Base-by-base conservation (phyloP, 805 yeast genomes). In the Saccharomyces paradoxus region DNA sequence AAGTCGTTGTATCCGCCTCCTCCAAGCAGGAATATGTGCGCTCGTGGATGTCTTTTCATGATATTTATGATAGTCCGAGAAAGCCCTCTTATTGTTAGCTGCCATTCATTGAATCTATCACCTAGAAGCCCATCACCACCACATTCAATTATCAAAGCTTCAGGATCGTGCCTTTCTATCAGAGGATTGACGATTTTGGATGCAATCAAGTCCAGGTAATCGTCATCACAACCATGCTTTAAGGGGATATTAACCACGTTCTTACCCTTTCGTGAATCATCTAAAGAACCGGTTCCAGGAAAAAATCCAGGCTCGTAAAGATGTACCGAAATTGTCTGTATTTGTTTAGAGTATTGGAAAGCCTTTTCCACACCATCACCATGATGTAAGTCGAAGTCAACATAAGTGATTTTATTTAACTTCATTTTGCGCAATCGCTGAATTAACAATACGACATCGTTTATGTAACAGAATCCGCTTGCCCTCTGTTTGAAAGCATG, bases 281-380 rank as follows among this genome's bases (percentile, higher is more conserved):
- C 58, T 7, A 74, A 46, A 0, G 66, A 64, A 0, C 92, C 92
- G 0, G 89, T 77, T 0, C 90, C 89, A 0, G 94, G 94, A 59
- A 78, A 87, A 63, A 87, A 87, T 0, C 89, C 90, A 2, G 75
- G 53, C 53, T 83, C 92, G 57, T 68, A 74, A 30, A 87, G 63
- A 67, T 87, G 95, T 2, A 86, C 56, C 0, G 90, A 84, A 22
- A 84, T 71, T 0, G 87, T 83, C 51, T 78, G 66, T 0, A 87
- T 86, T 31, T 76, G 77, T 44, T 75, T 72, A 1, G 86, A 78
- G 56, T 70, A 75, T 56, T 74, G 69, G 68, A 84, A 86, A 0
- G 89, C 89, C 2, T 73, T 71, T 51, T 84, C 84, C 5, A 87
- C 92, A 0, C 90, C 95, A 66, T 87, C 91, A 0, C 92, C 91